A percentile compares a stretch with the other conserved stretches of the same genome.
phyloP scores from a whole-genome alignment of 2,329 filamentous ascomycete genomes.

The Emmonsia crescens region DNA sequence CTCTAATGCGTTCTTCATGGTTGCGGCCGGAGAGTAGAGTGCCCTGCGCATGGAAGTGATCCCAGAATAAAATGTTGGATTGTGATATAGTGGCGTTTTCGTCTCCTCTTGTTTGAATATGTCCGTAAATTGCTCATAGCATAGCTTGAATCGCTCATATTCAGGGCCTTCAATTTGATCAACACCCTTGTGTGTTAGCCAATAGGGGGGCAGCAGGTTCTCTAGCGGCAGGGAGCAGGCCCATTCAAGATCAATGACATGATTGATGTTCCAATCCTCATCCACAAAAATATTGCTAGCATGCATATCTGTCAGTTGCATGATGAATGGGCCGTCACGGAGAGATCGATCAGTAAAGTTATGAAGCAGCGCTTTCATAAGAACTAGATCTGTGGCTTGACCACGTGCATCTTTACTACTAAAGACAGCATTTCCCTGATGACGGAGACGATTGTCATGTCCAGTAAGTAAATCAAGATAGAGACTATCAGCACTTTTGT shows the following conservation, averaged over 20 bases:
- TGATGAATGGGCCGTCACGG: constrained; percentile 24
- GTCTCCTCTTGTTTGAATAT: constrained; percentile 11
- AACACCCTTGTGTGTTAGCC: constrained; percentile 7
- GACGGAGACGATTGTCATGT: constrained; percentile 16
- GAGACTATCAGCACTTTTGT: constrained; percentile 14
- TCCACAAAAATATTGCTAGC: constrained; percentile 10
- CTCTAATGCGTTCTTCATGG: constrained; percentile 1
- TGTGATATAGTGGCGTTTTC: not conserved
- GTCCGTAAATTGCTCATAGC: constrained; percentile 5
- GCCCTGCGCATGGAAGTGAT: too few species aligned
- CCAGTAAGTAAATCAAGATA: constrained; percentile 16
- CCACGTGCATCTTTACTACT: not conserved
- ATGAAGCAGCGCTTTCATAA: constrained; percentile 19
- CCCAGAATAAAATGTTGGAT: too few species aligned
- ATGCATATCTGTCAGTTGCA: constrained; percentile 29
- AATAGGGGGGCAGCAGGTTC: constrained; percentile 10
- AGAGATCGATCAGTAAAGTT: constrained; percentile 18
- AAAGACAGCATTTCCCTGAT: constrained; percentile 15
- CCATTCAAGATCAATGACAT: constrained; percentile 28
- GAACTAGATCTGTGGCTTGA: constrained; percentile 15
- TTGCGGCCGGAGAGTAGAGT: not conserved
- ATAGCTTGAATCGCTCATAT: constrained; percentile 8
- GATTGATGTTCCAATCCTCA: constrained; percentile 25
- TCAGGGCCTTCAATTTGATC: constrained; percentile 12
- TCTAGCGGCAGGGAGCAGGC: constrained; percentile 22